phyloP scores from a whole-genome alignment of 345 rosid genomes.

The Dovyalis caffra region DNA sequence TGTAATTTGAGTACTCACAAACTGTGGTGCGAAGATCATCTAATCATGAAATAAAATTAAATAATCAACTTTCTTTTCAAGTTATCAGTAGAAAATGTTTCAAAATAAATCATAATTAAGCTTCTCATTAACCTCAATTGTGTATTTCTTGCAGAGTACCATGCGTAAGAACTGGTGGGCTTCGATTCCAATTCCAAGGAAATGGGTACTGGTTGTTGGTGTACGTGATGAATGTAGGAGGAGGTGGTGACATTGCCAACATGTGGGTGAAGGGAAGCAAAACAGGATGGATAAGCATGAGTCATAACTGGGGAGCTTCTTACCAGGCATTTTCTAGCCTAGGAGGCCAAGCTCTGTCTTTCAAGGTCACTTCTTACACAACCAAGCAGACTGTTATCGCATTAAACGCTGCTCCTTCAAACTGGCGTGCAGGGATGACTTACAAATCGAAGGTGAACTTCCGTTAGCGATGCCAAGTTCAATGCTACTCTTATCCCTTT shows the following conservation, averaged over 20 bases:
- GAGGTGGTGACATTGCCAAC: slow-evolving; percentile 23
- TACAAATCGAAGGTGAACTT: slow-evolving; percentile 57
- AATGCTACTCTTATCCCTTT: too few relatives aligned
- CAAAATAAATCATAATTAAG: neutral
- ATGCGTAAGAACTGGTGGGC: slow-evolving; percentile 25
- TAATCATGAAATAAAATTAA: too few relatives aligned
- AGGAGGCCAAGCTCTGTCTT: slow-evolving; percentile 70
- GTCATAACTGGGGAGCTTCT: slow-evolving; percentile 95
- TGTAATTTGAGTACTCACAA: too few relatives aligned
- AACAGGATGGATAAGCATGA: slow-evolving; percentile 78
- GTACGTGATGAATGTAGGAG: slow-evolving; percentile 32
- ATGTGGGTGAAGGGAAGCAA: slow-evolving; percentile 43
- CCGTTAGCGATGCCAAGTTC: slow-evolving; percentile 28
- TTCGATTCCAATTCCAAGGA: slow-evolving; percentile 29
- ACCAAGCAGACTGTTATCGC: slow-evolving; percentile 57
- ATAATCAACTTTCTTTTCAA: too few relatives aligned
- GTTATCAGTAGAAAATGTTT: too few relatives aligned
- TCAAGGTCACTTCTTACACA: slow-evolving; percentile 60
- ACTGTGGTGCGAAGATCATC: too few relatives aligned
- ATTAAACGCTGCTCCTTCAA: slow-evolving; percentile 63
- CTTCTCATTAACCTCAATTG: neutral
- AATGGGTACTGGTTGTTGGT: slow-evolving; percentile 31
- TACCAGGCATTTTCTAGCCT: slow-evolving; percentile 83
- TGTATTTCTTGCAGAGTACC: slow-evolving; percentile 10
- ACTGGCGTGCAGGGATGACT: slow-evolving; percentile 60